These are phyloP conservation scores for Neurospora terricola DNA, from an alignment of 495 filamentous ascomycete species.

Conservation along the genomic window DNA sequence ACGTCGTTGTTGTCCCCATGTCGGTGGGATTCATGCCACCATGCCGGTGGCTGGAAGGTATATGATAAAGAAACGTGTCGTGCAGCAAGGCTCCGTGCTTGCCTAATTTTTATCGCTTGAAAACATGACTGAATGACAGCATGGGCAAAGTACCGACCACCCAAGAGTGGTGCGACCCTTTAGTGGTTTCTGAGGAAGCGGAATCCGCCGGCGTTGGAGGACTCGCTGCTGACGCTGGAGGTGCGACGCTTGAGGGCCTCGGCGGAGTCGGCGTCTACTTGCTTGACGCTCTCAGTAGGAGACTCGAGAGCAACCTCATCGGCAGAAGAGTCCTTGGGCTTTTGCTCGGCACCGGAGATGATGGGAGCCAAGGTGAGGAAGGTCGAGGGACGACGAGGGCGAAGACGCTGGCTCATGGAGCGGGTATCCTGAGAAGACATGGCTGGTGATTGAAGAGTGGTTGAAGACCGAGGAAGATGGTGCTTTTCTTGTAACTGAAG, in stretches of 20 bases:
- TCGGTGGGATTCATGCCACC: not conserved
- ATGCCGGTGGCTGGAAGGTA: not conserved
- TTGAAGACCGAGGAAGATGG: not conserved
- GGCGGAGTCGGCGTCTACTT: constrained; percentile 11
- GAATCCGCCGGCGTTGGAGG: constrained; percentile 13
- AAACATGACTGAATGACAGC: not conserved
- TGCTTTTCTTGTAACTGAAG: not conserved
- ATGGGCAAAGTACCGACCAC: constrained; percentile 23
- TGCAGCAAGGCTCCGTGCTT: not conserved
- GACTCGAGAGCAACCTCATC: constrained; percentile 10
- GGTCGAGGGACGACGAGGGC: constrained; percentile 20
- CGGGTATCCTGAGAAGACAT: not conserved
- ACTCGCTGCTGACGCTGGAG: constrained; percentile 26
- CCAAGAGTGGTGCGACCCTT: constrained; percentile 13
- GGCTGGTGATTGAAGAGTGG: not conserved
- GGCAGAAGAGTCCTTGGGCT: not conserved
- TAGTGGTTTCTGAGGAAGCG: constrained; percentile 37
- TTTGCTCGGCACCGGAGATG: constrained; percentile 21
- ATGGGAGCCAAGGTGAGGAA: constrained; percentile 38
- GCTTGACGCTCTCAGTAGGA: not conserved
- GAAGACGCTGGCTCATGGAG: not conserved
- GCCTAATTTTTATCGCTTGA: not conserved
- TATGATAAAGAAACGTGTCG: not conserved
- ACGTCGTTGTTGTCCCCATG: not conserved
- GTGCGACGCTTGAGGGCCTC: constrained; percentile 20